phyloP scores from a whole-genome alignment of 805 yeast genomes.

The Candida pseudoglaebosa region DNA sequence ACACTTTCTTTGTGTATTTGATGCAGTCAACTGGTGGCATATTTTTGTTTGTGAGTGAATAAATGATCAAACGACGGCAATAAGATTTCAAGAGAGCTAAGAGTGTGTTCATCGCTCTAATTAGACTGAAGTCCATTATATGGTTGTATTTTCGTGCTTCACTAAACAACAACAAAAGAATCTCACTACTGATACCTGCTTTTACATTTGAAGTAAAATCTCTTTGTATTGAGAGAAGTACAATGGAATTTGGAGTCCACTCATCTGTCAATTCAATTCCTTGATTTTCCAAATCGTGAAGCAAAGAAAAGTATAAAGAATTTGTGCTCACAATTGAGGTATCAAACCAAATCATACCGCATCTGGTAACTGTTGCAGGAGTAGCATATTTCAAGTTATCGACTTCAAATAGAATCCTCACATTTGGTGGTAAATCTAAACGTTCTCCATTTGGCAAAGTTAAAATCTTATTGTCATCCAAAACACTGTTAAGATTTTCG shows the following conservation, averaged over 20 bases:
- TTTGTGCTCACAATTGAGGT: slow-evolving; percentile 16
- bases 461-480: slow-evolving; percentile 79
- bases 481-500: slow-evolving; percentile 82
- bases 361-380: slow-evolving; percentile 87
- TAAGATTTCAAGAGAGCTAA: slow-evolving; percentile 36
- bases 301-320: slow-evolving; percentile 12
- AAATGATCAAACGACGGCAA: slow-evolving; percentile 19
- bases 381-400: slow-evolving; percentile 65
- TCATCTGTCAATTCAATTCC: slow-evolving; percentile 10
- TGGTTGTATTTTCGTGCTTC: slow-evolving; percentile 35
- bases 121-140: slow-evolving; percentile 46
- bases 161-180: slow-evolving; percentile 16
- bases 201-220: slow-evolving; percentile 10
- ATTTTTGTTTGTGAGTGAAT: slow-evolving; percentile 7
- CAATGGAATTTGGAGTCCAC: slow-evolving; percentile 5
- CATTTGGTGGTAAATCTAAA: slow-evolving; percentile 57
- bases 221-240: slow-evolving; percentile 9
- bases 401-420: slow-evolving; percentile 74
- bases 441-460: slow-evolving; percentile 92
- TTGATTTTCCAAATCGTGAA: slow-evolving; percentile 15
- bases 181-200: slow-evolving; percentile 1
- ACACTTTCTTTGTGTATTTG: slow-evolving; percentile 27
- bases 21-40: slow-evolving; percentile 20
- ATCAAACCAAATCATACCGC: slow-evolving; percentile 84
- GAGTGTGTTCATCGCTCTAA: slow-evolving; percentile 36